Evolutionary conservation across 2,329 filamentous ascomycete genomes (phyloP).

Genomic region (Monilinia vaccinii-corymbosi): DNA sequence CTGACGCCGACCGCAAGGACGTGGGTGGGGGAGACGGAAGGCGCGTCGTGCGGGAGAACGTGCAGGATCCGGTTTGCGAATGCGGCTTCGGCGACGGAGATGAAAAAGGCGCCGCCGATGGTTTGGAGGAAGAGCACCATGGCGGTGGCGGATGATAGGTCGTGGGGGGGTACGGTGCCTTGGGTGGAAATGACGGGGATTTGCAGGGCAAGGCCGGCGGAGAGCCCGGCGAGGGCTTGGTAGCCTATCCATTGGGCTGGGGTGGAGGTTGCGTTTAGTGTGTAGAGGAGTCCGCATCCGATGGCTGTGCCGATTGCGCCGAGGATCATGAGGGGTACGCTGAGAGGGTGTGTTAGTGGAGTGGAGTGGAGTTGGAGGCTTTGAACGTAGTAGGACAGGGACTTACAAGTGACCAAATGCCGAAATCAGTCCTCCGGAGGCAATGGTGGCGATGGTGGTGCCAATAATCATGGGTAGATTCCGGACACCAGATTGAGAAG

Average conservation of each 20-base stretch:
- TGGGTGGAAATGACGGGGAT: constrained; percentile 32
- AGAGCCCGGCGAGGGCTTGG: constrained; percentile 46
- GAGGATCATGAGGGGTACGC: constrained; percentile 30
- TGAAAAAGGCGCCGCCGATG: constrained; percentile 41
- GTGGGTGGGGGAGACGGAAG: constrained; percentile 30
- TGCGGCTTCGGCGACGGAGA: constrained; percentile 39
- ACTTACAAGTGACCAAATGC: constrained; percentile 27
- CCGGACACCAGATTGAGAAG: constrained; percentile 29
- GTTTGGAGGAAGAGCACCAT: constrained; percentile 40
- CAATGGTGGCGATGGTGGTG: constrained; percentile 29
- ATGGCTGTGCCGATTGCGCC: constrained; percentile 27
- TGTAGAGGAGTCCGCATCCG: constrained; percentile 47
- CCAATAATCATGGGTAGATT: constrained; percentile 33
- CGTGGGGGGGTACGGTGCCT: constrained; percentile 32
- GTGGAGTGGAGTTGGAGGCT: too few relatives aligned
- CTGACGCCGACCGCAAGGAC: constrained; percentile 42
- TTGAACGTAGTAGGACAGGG: too few relatives aligned
- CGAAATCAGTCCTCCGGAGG: constrained; percentile 29
- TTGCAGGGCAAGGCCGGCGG: constrained; percentile 47
- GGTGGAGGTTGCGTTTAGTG: constrained; percentile 39
- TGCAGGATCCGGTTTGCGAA: constrained; percentile 38
- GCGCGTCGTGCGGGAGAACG: constrained; percentile 30
- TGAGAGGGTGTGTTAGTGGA: neutral
- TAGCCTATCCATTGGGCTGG: constrained; percentile 47
- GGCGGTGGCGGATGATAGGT: constrained; percentile 39